Conservation (phyloP, 208 protist genomes). For the Wallacemonas collosoma region DNA sequence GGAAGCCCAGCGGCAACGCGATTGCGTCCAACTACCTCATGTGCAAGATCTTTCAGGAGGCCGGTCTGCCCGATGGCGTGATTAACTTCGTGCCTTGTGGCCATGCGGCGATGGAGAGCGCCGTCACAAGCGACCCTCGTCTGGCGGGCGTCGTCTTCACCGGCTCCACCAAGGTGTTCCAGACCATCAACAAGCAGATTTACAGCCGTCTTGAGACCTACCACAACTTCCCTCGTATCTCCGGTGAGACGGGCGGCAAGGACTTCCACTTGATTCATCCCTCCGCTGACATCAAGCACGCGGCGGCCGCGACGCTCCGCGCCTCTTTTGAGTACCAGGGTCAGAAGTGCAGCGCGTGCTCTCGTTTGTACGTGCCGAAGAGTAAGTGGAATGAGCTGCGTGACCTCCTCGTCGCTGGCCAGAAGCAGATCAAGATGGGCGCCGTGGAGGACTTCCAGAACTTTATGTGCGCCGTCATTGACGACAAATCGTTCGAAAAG, state of each 20-base stretch:
- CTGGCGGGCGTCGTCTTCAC: slow-evolving; percentile 97
- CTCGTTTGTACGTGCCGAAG: slow-evolving; percentile 93
- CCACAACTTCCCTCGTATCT: slow-evolving; percentile 94
- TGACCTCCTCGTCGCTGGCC: slow-evolving; percentile 77
- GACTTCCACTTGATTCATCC: slow-evolving; percentile 97
- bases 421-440: slow-evolving; percentile 94
- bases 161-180: slow-evolving; percentile 94
- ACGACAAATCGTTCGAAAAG: slow-evolving; percentile 93
- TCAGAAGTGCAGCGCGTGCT: slow-evolving; percentile 97
- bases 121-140: slow-evolving; percentile 73
- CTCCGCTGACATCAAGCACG: slow-evolving; percentile 83
- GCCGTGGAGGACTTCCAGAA: slow-evolving; percentile 89
- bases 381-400: slow-evolving; percentile 88
- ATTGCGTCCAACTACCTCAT: slow-evolving; percentile 94
- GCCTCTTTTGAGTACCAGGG: slow-evolving; percentile 97
- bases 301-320: slow-evolving; percentile 88
- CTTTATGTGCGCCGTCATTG: slow-evolving; percentile 97
- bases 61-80: slow-evolving; percentile 95
- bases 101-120: slow-evolving; percentile 68
- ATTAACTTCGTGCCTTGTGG: slow-evolving; percentile 95
- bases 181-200: slow-evolving; percentile 92
- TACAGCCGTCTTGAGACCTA: slow-evolving; percentile 91
- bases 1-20: slow-evolving; percentile 95
- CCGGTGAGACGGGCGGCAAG: slow-evolving; percentile 97
- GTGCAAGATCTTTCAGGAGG: slow-evolving; percentile 94